Evolutionary conservation across 352 stramenopile species (phyloP), one percentile per base, ranked within the genome.

Genomic region (Globisporangium radiosum): DNA sequence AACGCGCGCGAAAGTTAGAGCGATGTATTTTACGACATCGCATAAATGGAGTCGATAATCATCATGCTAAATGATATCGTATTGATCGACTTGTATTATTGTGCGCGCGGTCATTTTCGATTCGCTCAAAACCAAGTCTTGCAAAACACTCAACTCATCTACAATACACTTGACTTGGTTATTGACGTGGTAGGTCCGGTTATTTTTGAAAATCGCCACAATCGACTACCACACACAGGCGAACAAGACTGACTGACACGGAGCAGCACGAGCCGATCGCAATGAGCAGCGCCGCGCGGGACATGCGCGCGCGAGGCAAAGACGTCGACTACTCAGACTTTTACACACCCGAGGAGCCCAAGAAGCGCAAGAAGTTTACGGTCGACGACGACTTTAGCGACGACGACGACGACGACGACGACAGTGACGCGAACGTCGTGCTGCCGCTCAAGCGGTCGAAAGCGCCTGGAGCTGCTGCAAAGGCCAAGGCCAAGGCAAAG

Each of bases 321-420:
- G 59, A 59, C 19, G 66, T 73, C 36, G 73, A 80, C 57, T 79
- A 80, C 69, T 71, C 73, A 47, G 71, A 80, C 57, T 65, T 76
- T 47, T 60, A 75, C 57, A 56, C 53, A 39, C 45, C 52, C 47
- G 62, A 64, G 25, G 54, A 52, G 25, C 38, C 44, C 7, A 56
- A 56, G 50, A 67, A 72, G 57, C 59, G 59, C 2, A 62, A 50
- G 62, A 54, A 15, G 39, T 13, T 8, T 13, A n/a, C 57, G 56
- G 14, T 65, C 62, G 47, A 68, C 57, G 62, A 63, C 39, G 39
- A 78, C 49, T 57, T 52, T 17, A 62, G 49, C 51, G 69, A 79
- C 39, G 66, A 76, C 10, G 65, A 75, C 40, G 63, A 69, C n/a
- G n/a, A 19, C 47, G 63, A 70, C 37, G 47, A 55, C 9, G 70